phyloP scores from a whole-genome alignment of 1,139 yeast species.

The Oligophagozyma castellii region DNA sequence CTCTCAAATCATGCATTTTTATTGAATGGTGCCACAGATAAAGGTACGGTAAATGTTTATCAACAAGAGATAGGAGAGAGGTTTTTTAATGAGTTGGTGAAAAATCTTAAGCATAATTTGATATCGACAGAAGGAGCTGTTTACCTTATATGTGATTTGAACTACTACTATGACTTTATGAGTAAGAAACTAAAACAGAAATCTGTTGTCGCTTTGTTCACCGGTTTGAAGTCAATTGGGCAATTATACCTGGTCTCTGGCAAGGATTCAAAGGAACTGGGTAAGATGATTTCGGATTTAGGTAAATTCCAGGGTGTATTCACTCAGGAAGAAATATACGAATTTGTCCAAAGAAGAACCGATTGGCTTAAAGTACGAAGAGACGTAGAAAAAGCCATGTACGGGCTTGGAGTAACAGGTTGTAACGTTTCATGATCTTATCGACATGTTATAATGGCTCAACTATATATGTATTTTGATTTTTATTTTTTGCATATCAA shows the following conservation, averaged over 20 bases:
- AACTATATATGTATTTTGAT: too few relatives aligned
- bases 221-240: conserved; percentile 72
- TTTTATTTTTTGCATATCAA: too few relatives aligned
- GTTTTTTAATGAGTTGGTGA: conserved; percentile 63
- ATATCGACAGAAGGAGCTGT: conserved; percentile 78
- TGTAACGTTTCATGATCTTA: conserved; percentile 32
- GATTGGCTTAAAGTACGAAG: conserved; percentile 71
- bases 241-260: conserved; percentile 68
- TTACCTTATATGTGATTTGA: conserved; percentile 59
- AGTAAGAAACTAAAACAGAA: conserved; percentile 47
- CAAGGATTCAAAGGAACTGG: conserved; percentile 68
- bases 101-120: conserved; percentile 52
- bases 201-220: conserved; percentile 60
- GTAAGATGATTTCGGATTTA: conserved; percentile 69
- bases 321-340: conserved; percentile 85
- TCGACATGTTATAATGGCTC: too few relatives aligned
- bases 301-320: conserved; percentile 81
- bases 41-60: conserved; percentile 77
- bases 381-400: conserved; percentile 90
- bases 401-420: conserved; percentile 65
- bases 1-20: conserved; percentile 63
- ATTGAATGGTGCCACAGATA: conserved; percentile 74
- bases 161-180: conserved; percentile 62
- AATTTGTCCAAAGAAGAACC: conserved; percentile 73
- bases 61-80: conserved; percentile 90